Conservation (phyloP, 495 filamentous ascomycete genomes). For the Tuber indicum region DNA sequence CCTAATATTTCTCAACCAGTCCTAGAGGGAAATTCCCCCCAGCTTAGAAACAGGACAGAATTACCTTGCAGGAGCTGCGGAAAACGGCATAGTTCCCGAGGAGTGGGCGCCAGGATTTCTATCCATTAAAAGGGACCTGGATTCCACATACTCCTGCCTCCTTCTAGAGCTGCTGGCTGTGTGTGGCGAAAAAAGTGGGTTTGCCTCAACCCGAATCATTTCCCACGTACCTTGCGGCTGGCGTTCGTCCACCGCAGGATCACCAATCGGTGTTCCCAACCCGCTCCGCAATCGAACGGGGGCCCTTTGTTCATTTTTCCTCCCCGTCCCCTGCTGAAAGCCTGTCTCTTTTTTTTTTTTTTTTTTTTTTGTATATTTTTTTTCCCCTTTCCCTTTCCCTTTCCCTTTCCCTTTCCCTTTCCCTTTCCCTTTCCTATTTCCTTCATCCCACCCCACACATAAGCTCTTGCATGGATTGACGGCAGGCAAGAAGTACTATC, state of each 20-base stretch:
- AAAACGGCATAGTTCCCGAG: conserved; percentile 31
- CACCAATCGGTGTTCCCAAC: conserved; percentile 3
- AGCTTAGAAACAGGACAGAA: conserved; percentile 1
- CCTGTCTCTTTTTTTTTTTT: conserved; percentile 12
- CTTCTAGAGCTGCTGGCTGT: conserved; percentile 16
- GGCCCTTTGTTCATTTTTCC: not conserved
- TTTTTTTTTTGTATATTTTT: conserved; percentile 10
- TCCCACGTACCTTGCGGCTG: conserved; percentile 23
- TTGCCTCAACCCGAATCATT: conserved; percentile 18
- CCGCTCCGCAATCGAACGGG: not conserved
- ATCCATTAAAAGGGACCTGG: conserved; percentile 34
- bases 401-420: conserved; percentile 12
- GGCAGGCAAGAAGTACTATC: conserved; percentile 12
- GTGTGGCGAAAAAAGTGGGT: conserved; percentile 21
- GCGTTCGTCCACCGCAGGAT: not conserved
- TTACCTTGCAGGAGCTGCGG: conserved; percentile 15
- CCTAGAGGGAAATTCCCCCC: not conserved
- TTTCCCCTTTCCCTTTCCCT: conserved; percentile 10
- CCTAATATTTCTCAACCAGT: conserved; percentile 2
- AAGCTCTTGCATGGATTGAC: conserved; percentile 25
- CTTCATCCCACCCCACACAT: conserved; percentile 12
- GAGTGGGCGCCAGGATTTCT: conserved; percentile 28
- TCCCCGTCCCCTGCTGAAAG: not conserved
- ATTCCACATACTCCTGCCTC: conserved; percentile 26
- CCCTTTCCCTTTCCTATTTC: conserved; percentile 18